Conservation (phyloP, 208 protist genomes). For the Phytomonas sp. region DNA sequence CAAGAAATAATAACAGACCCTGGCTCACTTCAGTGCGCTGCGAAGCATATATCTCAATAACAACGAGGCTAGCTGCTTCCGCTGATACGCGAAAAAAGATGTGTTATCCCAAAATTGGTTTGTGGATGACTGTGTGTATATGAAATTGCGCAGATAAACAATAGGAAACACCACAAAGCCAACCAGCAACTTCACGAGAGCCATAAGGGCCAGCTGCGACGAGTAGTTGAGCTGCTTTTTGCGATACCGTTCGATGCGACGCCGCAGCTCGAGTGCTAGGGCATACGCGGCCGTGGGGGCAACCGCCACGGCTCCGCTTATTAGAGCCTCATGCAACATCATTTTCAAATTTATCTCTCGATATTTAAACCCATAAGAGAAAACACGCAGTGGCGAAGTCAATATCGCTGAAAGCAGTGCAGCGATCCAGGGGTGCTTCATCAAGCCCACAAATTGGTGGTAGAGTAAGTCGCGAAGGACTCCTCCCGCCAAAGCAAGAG, state of each 20-base stretch:
- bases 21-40: conserved; percentile 22
- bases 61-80: conserved; percentile 44
- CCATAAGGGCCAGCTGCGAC: conserved; percentile 32
- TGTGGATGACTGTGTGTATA: conserved; percentile 31
- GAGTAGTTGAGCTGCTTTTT: conserved; percentile 19
- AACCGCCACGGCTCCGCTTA: conserved; percentile 30
- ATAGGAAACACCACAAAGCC: conserved; percentile 54
- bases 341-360: conserved; percentile 54
- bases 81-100: conserved; percentile 43
- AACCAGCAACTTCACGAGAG: conserved; percentile 40
- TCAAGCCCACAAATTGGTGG: conserved; percentile 27
- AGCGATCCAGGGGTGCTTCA: conserved; percentile 26
- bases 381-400: conserved; percentile 48
- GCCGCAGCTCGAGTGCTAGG: conserved; percentile 22
- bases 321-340: conserved; percentile 53
- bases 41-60: conserved; percentile 45
- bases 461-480: conserved; percentile 57
- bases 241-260: conserved; percentile 26
- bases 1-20: conserved; percentile 6
- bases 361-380: conserved; percentile 53
- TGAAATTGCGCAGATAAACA: conserved; percentile 49
- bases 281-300: conserved; percentile 36
- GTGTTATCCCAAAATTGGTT: conserved; percentile 31
- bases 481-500: conserved; percentile 18
- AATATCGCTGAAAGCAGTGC: conserved; percentile 25